Conservation (phyloP, 2,329 filamentous ascomycete genomes). For the Venturiaceae sp. region DNA sequence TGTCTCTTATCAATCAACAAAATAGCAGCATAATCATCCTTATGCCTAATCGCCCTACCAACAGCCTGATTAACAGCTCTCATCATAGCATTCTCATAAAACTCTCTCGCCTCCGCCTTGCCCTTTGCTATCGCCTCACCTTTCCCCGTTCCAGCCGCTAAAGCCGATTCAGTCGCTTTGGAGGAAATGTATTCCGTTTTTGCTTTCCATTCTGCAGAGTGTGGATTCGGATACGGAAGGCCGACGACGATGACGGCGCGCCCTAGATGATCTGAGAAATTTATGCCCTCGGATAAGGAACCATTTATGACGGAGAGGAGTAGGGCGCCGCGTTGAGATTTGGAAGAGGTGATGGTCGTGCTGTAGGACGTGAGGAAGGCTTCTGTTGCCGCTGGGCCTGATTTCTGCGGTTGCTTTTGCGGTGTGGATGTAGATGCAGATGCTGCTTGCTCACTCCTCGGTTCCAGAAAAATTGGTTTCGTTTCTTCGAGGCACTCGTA, state of each 20-base stretch:
- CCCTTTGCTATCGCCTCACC: conserved; percentile 25
- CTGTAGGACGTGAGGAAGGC: conserved; percentile 66
- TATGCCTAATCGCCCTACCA: conserved; percentile 82
- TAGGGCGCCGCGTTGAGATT: conserved; percentile 54
- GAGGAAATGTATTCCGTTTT: conserved; percentile 79
- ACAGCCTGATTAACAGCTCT: conserved; percentile 95
- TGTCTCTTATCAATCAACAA: conserved; percentile 77
- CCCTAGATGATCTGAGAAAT: conserved; percentile 86
- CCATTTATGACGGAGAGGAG: conserved; percentile 88
- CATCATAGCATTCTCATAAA: conserved; percentile 95
- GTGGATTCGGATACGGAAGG: conserved; percentile 83
- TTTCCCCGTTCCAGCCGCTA: conserved; percentile 15
- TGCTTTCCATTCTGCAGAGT: conserved; percentile 85
- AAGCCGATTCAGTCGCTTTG: conserved; percentile 29
- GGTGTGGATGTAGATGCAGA: not conserved
- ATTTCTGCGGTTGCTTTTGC: conserved; percentile 26
- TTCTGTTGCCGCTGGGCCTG: conserved; percentile 44
- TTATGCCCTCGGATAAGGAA: conserved; percentile 95
- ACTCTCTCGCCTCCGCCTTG: conserved; percentile 54
- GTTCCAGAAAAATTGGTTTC: conserved; percentile 42
- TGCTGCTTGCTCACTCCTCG: conserved; percentile 14
- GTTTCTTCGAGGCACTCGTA: conserved; percentile 49
- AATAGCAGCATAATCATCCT: conserved; percentile 82
- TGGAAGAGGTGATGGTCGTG: conserved; percentile 44
- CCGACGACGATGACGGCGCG: conserved; percentile 88